phyloP scores from a whole-genome alignment of 257 asterid species.

The Fraxinus cuspidata region DNA sequence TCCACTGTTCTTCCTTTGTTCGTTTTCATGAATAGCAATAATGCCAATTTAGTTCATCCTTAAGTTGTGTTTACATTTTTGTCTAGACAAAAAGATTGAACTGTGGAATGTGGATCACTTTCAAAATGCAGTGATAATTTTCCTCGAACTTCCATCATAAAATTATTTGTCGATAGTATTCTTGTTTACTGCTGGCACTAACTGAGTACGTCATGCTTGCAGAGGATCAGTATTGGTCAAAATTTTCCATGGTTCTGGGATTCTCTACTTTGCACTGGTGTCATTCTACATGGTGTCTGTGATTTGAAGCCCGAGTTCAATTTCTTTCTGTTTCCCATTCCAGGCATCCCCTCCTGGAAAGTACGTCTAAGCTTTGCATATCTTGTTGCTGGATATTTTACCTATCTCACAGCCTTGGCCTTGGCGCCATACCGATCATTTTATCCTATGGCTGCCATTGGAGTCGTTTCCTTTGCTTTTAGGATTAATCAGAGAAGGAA shows the following conservation, averaged over 20 bases:
- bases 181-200: constrained; percentile 12
- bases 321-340: constrained; percentile 63
- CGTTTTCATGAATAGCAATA: background rate
- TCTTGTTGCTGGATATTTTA: constrained; percentile 69
- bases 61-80: background rate
- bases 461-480: constrained; percentile 64
- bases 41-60: background rate
- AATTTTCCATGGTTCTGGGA: constrained; percentile 80
- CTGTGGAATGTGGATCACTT: background rate
- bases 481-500: constrained; percentile 65
- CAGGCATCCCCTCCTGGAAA: constrained; percentile 61
- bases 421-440: constrained; percentile 69
- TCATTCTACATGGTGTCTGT: constrained; percentile 76
- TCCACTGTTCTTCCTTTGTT: background rate
- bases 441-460: constrained; percentile 76
- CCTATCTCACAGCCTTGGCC: constrained; percentile 72
- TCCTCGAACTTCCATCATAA: background rate
- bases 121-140: background rate
- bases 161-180: background rate
- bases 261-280: constrained; percentile 69
- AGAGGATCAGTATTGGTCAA: constrained; percentile 68
- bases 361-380: constrained; percentile 74
- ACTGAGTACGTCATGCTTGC: constrained; percentile 33
- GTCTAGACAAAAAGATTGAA: background rate
- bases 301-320: constrained; percentile 80